Evolutionary conservation across 1,284 basidiomycete genomes (phyloP).

Genomic region (Sparassis latifolia): DNA sequence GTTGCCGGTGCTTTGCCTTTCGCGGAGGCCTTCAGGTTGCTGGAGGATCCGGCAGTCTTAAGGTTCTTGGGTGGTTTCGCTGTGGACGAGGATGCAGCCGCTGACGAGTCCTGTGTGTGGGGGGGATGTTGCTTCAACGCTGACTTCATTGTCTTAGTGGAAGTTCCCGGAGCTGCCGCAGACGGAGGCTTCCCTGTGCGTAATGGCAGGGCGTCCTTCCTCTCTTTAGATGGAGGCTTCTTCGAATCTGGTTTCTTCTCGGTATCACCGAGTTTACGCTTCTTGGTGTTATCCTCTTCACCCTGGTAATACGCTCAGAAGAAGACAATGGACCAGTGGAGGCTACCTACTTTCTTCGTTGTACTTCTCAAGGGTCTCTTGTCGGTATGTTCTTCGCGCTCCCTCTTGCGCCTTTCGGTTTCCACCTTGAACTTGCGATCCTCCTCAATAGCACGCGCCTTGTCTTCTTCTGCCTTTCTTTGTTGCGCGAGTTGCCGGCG

Average conservation of each 20-base stretch:
- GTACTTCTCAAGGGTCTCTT: constrained; percentile 48
- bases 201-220: constrained; percentile 28
- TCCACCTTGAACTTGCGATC: constrained; percentile 70
- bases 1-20: constrained; percentile 47
- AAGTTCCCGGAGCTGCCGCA: constrained; percentile 12
- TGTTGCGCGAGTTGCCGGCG: constrained; percentile 65
- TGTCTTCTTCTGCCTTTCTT: constrained; percentile 77
- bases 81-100: constrained; percentile 5
- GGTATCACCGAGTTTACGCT: constrained; percentile 53
- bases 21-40: constrained; percentile 14
- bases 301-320: constrained; percentile 9
- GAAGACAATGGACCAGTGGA: neutral
- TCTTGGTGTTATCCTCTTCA: constrained; percentile 66
- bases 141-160: constrained; percentile 22
- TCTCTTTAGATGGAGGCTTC: constrained; percentile 46
- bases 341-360: constrained; percentile 47
- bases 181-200: constrained; percentile 29
- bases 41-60: constrained; percentile 14
- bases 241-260: constrained; percentile 55
- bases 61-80: constrained; percentile 15
- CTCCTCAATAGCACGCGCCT: constrained; percentile 51
- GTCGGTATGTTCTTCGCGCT: constrained; percentile 67
- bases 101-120: constrained; percentile 6
- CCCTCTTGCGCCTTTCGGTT: constrained; percentile 62
- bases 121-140: constrained; percentile 23